These are phyloP conservation scores for Clonostachys solani DNA, from an alignment of 2,329 filamentous ascomycete genomes.

Conservation along the genomic window DNA sequence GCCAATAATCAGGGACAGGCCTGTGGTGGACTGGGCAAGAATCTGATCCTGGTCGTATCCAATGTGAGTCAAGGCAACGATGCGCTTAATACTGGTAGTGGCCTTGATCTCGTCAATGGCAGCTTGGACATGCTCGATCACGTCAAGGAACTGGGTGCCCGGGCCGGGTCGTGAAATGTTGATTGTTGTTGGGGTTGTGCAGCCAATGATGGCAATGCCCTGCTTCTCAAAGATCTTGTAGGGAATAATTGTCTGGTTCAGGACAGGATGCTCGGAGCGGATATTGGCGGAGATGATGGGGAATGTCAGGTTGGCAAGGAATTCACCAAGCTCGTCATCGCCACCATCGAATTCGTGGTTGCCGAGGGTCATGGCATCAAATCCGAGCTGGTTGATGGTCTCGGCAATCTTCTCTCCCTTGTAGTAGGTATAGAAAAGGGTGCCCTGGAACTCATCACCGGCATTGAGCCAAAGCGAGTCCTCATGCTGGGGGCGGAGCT, in stretches of 20 bases:
- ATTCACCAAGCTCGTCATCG: conserved; percentile 57
- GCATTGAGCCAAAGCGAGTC: conserved; percentile 61
- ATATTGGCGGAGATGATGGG: conserved; percentile 62
- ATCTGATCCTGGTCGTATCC: conserved; percentile 61
- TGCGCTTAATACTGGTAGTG: conserved; percentile 55
- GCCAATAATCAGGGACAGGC: conserved; percentile 65
- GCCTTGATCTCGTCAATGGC: conserved; percentile 58
- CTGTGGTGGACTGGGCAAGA: conserved; percentile 54
- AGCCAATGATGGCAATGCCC: conserved; percentile 59
- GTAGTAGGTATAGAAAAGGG: conserved; percentile 64
- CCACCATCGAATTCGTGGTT: conserved; percentile 67
- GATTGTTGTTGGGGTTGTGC: conserved; percentile 55
- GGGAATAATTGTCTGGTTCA: conserved; percentile 63
- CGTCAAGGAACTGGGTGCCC: conserved; percentile 54
- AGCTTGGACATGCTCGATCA: conserved; percentile 52
- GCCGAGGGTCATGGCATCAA: conserved; percentile 64
- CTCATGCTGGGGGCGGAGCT: conserved; percentile 50
- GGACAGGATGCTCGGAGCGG: conserved; percentile 48
- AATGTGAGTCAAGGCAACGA: conserved; percentile 64
- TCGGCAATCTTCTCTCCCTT: conserved; percentile 66
- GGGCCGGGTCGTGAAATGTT: conserved; percentile 54
- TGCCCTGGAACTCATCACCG: conserved; percentile 68
- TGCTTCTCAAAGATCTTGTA: conserved; percentile 62
- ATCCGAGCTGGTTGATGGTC: conserved; percentile 58
- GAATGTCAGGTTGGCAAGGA: conserved; percentile 60